Evolutionary conservation across 2,329 filamentous ascomycete genomes (phyloP), one percentile per base, ranked within the genome.

Genomic region (Hymenoscyphus infarciens): DNA sequence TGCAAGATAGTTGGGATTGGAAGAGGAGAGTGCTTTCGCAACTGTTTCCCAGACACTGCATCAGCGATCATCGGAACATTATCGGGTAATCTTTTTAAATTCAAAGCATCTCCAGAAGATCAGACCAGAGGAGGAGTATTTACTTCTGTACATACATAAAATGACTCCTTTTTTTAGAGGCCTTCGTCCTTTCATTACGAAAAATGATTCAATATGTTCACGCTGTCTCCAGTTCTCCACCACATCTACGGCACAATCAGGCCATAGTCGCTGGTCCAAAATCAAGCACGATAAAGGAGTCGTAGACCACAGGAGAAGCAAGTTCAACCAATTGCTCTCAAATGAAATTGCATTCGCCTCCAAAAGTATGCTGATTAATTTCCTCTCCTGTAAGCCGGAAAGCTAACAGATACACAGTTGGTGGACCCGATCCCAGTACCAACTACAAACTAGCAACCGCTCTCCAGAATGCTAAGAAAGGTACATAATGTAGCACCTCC

Each of bases 201-300:
- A 56, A 55, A 52, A 49, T 22, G 62, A 69, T 7, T 68, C 60
- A 25, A 61, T 69, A 13, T 74, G 68, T 59, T 60, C 64, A 31
- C 63, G 66, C 70, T 74, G 70, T 62, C 54, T 70, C 8, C 63
- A 60, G 59, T 74, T 81, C 67, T 86, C 82, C 68, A 76, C 75
- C 45, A 75, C 79, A 16, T 67, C 80, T 8, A 63, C 70, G 7
- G 72, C 77, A 15, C 76, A 78, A 64, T 87, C 89, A 27, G 92
- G 92, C 15, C 92, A 97, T 78, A 97, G 89, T 76, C 90, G 92
- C 75, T 99, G 95, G 95, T 92, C 92, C 63, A 96, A 95, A 73
- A 98, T 97, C 78, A 91, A 89, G 74, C 95, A 98, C 76, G 92
- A 95, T 76, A 99, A 99, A 77, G 92, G 89, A 59, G 91, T 88